These are phyloP conservation scores for Chaetomium cochliodes DNA, from an alignment of 495 filamentous ascomycete species.

Conservation along the genomic window DNA sequence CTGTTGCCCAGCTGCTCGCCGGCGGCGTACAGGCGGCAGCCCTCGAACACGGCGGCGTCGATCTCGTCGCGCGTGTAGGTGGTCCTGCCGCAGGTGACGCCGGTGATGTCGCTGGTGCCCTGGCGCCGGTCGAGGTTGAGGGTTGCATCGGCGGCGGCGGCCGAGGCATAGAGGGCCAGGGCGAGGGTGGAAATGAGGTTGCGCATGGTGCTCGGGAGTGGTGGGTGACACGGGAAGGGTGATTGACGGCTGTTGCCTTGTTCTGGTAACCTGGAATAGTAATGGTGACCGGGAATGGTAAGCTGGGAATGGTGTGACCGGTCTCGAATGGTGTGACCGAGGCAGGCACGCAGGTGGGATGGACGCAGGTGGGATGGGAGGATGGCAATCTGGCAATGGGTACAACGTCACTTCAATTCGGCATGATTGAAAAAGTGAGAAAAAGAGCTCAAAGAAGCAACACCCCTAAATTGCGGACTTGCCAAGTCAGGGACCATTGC, in stretches of 20 bases:
- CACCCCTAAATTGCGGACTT: too few species aligned
- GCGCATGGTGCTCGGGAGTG: slow-evolving; percentile 18
- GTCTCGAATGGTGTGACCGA: background rate
- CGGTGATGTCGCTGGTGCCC: slow-evolving; percentile 23
- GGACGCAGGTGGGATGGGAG: background rate
- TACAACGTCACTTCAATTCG: background rate
- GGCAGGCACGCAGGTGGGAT: background rate
- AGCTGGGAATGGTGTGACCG: too few species aligned
- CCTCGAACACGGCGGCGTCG: slow-evolving; percentile 29
- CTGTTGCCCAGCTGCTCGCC: slow-evolving; percentile 26
- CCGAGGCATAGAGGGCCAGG: slow-evolving; percentile 18
- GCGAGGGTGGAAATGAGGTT: slow-evolving; percentile 9
- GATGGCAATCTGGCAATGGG: too few species aligned
- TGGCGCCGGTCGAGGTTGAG: slow-evolving; percentile 23
- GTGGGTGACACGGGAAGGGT: background rate
- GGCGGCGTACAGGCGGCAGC: slow-evolving; percentile 24
- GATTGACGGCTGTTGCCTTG: background rate
- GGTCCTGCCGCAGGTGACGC: slow-evolving; percentile 25
- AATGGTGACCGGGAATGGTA: too few species aligned
- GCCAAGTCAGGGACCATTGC: background rate
- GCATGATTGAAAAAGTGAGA: background rate
- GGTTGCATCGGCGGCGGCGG: background rate
- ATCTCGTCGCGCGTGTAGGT: slow-evolving; percentile 25
- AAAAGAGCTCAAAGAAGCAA: background rate
- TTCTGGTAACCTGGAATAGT: too few species aligned